phyloP scores from a whole-genome alignment of 2,329 filamentous ascomycete species.

The Trichoderma asperellum region DNA sequence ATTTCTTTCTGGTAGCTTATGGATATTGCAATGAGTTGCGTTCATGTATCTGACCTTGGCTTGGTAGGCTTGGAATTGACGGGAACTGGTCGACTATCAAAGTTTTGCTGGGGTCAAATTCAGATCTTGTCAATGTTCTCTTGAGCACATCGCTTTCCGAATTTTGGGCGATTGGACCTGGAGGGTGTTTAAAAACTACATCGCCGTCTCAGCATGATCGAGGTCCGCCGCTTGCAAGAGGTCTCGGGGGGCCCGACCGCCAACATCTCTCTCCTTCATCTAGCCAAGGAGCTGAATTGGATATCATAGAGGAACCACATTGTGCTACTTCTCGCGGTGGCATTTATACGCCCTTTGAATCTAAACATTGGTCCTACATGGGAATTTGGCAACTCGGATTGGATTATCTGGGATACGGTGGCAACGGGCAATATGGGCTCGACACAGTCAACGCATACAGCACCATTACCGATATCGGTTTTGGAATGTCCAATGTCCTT shows the following conservation, averaged over 20 bases:
- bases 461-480: slow-evolving; percentile 42
- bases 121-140: slow-evolving; percentile 45
- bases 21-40: background rate
- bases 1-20: background rate
- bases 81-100: slow-evolving; percentile 73
- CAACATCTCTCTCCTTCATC: background rate
- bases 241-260: background rate
- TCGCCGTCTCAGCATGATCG: slow-evolving; percentile 28
- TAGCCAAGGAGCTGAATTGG: slow-evolving; percentile 33
- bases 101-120: slow-evolving; percentile 52
- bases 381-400: slow-evolving; percentile 65
- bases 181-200: slow-evolving; percentile 58
- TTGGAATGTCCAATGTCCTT: slow-evolving; percentile 51
- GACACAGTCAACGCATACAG: slow-evolving; percentile 52
- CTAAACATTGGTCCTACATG: slow-evolving; percentile 61
- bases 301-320: slow-evolving; percentile 47
- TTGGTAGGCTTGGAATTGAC: slow-evolving; percentile 63
- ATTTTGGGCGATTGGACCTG: slow-evolving; percentile 67
- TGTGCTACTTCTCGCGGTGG: slow-evolving; percentile 63
- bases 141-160: slow-evolving; percentile 72
- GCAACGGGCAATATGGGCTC: slow-evolving; percentile 67
- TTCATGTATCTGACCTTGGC: background rate
- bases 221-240: background rate
- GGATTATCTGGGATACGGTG: slow-evolving; percentile 59
- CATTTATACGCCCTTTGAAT: slow-evolving; percentile 58